Evolutionary conservation across 371 early-diverging fungal species (phyloP).

Genomic region (Parasitella parasitica): DNA sequence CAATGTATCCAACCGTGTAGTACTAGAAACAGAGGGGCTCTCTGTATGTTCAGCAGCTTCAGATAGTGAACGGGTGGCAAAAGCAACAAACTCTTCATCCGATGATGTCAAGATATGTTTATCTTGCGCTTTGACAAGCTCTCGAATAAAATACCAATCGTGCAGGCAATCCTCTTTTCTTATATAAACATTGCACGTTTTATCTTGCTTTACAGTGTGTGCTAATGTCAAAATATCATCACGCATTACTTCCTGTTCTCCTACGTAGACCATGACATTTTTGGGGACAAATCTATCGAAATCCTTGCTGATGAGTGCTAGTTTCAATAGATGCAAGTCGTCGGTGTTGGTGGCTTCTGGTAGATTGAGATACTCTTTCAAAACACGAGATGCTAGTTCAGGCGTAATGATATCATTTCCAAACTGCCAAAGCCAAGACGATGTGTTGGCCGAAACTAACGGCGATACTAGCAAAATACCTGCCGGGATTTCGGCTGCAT

Average conservation of each 20-base stretch:
- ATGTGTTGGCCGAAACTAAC: constrained; percentile 39
- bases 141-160: constrained; percentile 33
- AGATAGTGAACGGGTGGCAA: constrained; percentile 11
- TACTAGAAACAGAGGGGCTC: not conserved
- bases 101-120: constrained; percentile 10
- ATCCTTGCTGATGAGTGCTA: constrained; percentile 32
- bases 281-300: constrained; percentile 33
- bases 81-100: constrained; percentile 20
- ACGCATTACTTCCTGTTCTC: constrained; percentile 42
- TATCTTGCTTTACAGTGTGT: constrained; percentile 29
- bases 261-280: constrained; percentile 34
- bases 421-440: constrained; percentile 25
- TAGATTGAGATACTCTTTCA: constrained; percentile 27
- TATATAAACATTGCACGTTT: constrained; percentile 15
- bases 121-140: constrained; percentile 15
- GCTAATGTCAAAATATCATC: constrained; percentile 38
- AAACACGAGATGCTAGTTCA: constrained; percentile 6
- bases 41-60: constrained; percentile 3
- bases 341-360: constrained; percentile 27
- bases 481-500: constrained; percentile 25
- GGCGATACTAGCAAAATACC: constrained; percentile 44
- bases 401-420: constrained; percentile 21
- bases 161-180: constrained; percentile 23
- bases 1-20: not conserved
- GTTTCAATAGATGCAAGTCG: constrained; percentile 29